A percentile compares a stretch with the other conserved stretches of the same genome.
Evolutionary conservation across 805 yeast genomes (phyloP).

Genomic region (Wickerhamomyces subpelliculosus): DNA sequence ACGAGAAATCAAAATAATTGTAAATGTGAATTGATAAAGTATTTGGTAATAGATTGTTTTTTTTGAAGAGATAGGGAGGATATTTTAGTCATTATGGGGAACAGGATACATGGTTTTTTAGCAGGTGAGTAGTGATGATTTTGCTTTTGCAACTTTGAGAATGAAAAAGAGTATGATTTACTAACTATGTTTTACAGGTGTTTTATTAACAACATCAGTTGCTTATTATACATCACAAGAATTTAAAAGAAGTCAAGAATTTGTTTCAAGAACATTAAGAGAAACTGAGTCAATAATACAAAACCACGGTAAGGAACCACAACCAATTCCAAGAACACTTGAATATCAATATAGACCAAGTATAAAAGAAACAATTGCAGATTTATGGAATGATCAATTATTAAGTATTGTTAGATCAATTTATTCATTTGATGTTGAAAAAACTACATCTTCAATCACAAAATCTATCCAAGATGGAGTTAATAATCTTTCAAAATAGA

Average conservation of each 20-base stretch:
- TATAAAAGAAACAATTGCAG: slow-evolving; percentile 56
- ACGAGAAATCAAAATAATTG: neutral
- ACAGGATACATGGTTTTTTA: slow-evolving; percentile 48
- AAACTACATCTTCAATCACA: slow-evolving; percentile 12
- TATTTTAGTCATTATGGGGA: slow-evolving; percentile 27
- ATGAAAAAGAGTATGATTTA: neutral
- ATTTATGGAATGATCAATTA: slow-evolving; percentile 75
- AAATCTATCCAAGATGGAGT: slow-evolving; percentile 1
- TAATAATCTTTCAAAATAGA: slow-evolving; percentile 1
- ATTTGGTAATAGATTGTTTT: neutral
- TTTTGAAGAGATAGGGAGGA: neutral
- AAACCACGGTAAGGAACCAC: slow-evolving; percentile 39
- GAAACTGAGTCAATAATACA: slow-evolving; percentile 45
- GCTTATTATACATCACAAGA: slow-evolving; percentile 57
- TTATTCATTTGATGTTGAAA: slow-evolving; percentile 46
- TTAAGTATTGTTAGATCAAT: slow-evolving; percentile 57
- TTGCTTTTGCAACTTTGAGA: neutral
- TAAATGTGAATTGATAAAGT: too few relatives aligned
- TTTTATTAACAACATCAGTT: slow-evolving; percentile 53
- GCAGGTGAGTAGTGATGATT: slow-evolving; percentile 29
- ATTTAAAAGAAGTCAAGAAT: slow-evolving; percentile 39
- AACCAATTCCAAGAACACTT: slow-evolving; percentile 36
- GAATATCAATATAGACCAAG: slow-evolving; percentile 41
- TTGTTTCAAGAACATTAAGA: slow-evolving; percentile 39
- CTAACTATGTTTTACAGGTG: slow-evolving; percentile 17